These are phyloP conservation scores for Pythium utonaiense DNA, from an alignment of 352 stramenopile species.

Conservation along the genomic window DNA sequence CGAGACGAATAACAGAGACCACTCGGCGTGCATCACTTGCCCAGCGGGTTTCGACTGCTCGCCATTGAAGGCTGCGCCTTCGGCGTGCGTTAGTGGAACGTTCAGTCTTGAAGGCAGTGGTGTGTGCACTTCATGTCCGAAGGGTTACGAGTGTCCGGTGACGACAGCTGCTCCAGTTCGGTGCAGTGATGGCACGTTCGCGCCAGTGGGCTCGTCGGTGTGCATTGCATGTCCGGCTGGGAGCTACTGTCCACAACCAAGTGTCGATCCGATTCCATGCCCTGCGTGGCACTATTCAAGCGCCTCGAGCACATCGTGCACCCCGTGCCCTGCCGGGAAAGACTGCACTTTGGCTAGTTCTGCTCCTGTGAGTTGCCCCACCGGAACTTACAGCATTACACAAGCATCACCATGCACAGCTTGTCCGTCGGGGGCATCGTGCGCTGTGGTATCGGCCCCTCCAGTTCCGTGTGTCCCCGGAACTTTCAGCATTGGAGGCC, in stretches of 20 bases:
- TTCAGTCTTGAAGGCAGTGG: constrained; percentile 47
- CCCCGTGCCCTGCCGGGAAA: constrained; percentile 42
- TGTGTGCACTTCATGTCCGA: constrained; percentile 40
- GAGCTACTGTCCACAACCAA: constrained; percentile 42
- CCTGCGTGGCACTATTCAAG: constrained; percentile 39
- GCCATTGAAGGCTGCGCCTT: constrained; percentile 14
- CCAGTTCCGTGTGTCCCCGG: constrained; percentile 44
- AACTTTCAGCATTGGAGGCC: constrained; percentile 42
- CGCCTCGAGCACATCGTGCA: constrained; percentile 36
- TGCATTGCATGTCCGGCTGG: constrained; percentile 43
- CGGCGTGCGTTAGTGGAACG: constrained; percentile 25
- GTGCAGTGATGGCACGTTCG: constrained; percentile 35
- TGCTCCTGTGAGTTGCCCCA: constrained; percentile 30
- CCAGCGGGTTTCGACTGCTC: constrained; percentile 42
- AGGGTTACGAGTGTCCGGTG: constrained; percentile 39
- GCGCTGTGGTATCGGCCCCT: constrained; percentile 22
- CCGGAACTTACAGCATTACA: constrained; percentile 44
- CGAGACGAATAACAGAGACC: constrained; percentile 40
- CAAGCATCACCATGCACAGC: constrained; percentile 31
- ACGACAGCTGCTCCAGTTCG: constrained; percentile 31
- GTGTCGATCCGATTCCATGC: constrained; percentile 34
- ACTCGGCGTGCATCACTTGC: constrained; percentile 42
- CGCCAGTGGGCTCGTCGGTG: constrained; percentile 24
- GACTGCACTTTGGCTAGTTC: constrained; percentile 41
- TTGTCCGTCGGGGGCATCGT: constrained; percentile 41